Conservation (phyloP, 306 rosid species). For the Hylodesmum podocarpum region DNA sequence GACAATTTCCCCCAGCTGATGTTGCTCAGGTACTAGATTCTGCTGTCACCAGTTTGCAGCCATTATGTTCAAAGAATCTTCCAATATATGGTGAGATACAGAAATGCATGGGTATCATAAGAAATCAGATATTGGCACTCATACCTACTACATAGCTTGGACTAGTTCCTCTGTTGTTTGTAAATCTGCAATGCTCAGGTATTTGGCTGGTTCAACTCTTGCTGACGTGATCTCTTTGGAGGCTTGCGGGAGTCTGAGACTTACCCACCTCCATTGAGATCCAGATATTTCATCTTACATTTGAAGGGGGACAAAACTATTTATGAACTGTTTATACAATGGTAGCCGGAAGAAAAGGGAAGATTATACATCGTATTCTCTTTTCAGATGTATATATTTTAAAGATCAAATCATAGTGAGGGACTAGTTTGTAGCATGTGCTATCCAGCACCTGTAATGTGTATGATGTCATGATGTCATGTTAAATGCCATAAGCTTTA, state of each 20-base stretch:
- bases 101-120: constrained; percentile 90
- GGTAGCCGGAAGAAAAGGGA: constrained; percentile 29
- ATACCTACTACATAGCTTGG: constrained; percentile 70
- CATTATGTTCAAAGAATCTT: constrained; percentile 70
- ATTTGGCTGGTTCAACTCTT: constrained; percentile 10
- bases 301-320: background rate
- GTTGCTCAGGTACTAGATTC: constrained; percentile 84
- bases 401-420: background rate
- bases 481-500: background rate
- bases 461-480: background rate
- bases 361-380: constrained; percentile 25
- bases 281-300: constrained; percentile 1
- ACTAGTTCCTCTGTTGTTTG: constrained; percentile 19
- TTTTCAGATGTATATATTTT: constrained; percentile 34
- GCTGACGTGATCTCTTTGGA: constrained; percentile 2
- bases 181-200: constrained; percentile 14
- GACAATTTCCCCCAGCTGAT: constrained; percentile 90
- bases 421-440: constrained; percentile 16
- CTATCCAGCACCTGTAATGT: constrained; percentile 4
- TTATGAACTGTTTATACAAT: constrained; percentile 20
- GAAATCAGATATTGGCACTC: constrained; percentile 90
- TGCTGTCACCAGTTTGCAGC: constrained; percentile 77
- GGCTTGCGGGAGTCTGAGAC: constrained; percentile 16
- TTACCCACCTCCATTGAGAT: constrained; percentile 14
- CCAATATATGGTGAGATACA: constrained; percentile 79